phyloP scores from a whole-genome alignment of 306 rosid genomes.

The Cyclanthera cordifolia region DNA sequence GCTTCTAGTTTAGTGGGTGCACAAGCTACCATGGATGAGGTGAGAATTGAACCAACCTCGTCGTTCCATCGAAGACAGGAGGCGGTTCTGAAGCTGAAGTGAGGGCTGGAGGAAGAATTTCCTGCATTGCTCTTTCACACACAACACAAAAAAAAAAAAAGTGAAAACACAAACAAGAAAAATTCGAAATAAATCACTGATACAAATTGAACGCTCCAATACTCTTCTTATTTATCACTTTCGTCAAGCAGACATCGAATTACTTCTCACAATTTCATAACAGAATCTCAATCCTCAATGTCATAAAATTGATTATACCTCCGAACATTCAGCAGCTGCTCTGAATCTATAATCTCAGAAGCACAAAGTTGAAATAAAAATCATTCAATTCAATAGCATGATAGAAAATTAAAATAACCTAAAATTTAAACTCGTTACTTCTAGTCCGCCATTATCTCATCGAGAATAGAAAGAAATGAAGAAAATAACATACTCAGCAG shows the following conservation, averaged over 20 bases:
- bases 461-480: background rate
- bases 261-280: background rate
- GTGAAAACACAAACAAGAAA: background rate
- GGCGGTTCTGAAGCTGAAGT: constrained; percentile 66
- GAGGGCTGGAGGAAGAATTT: constrained; percentile 48
- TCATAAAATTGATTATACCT: background rate
- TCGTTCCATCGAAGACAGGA: constrained; percentile 61
- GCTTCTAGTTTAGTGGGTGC: background rate
- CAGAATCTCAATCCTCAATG: background rate
- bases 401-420: background rate
- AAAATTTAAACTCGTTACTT: background rate
- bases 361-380: background rate
- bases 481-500: constrained; percentile 29
- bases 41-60: constrained; percentile 39
- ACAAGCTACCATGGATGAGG: background rate
- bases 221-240: no score
- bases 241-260: no score
- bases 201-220: background rate
- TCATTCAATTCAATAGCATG: background rate
- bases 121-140: constrained; percentile 25
- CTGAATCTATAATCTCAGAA: background rate
- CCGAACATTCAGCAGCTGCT: background rate
- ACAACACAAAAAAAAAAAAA: background rate
- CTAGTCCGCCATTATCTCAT: background rate
- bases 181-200: background rate